Conservation (phyloP, 140 eudicot genomes). For the Cichorium intybus region DNA sequence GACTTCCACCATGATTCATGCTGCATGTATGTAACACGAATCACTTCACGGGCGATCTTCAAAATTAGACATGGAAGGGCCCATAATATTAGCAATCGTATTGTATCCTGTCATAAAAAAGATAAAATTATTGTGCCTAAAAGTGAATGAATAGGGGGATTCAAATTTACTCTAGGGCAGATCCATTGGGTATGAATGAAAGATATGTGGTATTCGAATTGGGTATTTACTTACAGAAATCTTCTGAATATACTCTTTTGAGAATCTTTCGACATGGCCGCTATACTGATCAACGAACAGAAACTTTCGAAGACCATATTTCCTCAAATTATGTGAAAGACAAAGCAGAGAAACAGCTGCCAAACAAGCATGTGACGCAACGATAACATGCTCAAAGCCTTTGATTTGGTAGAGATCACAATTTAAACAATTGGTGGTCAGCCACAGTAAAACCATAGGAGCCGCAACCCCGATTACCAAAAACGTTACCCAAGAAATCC, state of each 20-base stretch:
- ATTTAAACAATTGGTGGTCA: slow-evolving; percentile 42
- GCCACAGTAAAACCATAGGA: slow-evolving; percentile 49
- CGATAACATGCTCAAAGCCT: slow-evolving; percentile 60
- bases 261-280: slow-evolving; percentile 60
- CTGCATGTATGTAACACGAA: slow-evolving; percentile 45
- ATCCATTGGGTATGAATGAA: no score
- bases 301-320: slow-evolving; percentile 69
- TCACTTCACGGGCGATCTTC: slow-evolving; percentile 59
- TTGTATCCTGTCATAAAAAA: slow-evolving; percentile 46
- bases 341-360: slow-evolving; percentile 78
- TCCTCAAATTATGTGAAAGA: slow-evolving; percentile 66
- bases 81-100: slow-evolving; percentile 55
- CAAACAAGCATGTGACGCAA: slow-evolving; percentile 66
- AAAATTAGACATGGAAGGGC: slow-evolving; percentile 60
- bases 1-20: slow-evolving; percentile 68
- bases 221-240: slow-evolving; percentile 55
- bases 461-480: slow-evolving; percentile 46
- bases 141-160: neutral
- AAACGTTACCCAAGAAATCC: slow-evolving; percentile 56
- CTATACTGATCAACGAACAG: slow-evolving; percentile 77
- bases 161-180: no score
- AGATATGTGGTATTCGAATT: neutral
- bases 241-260: slow-evolving; percentile 53
- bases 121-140: no score
- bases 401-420: slow-evolving; percentile 58